Percentiles rank a stretch among this genome's conserved stretches.
Conservation (phyloP, 306 rosid species). For the Myrica gale region DNA sequence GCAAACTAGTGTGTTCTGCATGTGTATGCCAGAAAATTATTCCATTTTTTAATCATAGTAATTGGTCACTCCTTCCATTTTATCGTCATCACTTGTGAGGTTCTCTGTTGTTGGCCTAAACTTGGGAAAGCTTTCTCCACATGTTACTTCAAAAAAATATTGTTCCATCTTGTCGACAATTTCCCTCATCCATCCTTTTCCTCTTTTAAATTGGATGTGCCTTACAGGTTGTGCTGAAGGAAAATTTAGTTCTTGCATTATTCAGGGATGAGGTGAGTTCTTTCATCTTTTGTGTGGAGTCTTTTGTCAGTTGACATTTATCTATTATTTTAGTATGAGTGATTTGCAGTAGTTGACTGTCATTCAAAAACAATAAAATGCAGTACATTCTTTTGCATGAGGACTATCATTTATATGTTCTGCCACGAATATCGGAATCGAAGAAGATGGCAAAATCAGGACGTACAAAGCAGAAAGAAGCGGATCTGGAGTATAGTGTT, state of each 20-base stretch:
- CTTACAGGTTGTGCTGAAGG: slow-evolving; percentile 90
- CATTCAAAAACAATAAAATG: slow-evolving; percentile 28
- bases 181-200: slow-evolving; percentile 23
- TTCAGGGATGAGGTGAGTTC: slow-evolving; percentile 89
- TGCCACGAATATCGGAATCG: slow-evolving; percentile 91
- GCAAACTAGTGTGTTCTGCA: background rate
- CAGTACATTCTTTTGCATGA: slow-evolving; percentile 88
- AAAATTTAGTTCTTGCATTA: slow-evolving; percentile 78
- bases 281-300: slow-evolving; percentile 9
- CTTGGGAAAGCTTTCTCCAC: background rate
- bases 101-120: background rate
- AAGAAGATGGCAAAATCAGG: slow-evolving; percentile 99
- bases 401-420: slow-evolving; percentile 85
- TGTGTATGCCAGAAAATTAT: background rate
- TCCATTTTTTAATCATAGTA: too few relatives aligned
- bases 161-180: too few relatives aligned
- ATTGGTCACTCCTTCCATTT: too few relatives aligned
- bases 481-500: slow-evolving; percentile 93
- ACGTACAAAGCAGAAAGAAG: slow-evolving; percentile 95
- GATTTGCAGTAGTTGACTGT: slow-evolving; percentile 21
- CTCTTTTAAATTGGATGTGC: slow-evolving; percentile 9
- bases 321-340: slow-evolving; percentile 1
- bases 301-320: slow-evolving; percentile 29
- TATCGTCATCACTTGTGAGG: too few relatives aligned
- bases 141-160: background rate